Evolutionary conservation across 2,329 filamentous ascomycete genomes (phyloP).

Genomic region (Geosmithia flava): DNA sequence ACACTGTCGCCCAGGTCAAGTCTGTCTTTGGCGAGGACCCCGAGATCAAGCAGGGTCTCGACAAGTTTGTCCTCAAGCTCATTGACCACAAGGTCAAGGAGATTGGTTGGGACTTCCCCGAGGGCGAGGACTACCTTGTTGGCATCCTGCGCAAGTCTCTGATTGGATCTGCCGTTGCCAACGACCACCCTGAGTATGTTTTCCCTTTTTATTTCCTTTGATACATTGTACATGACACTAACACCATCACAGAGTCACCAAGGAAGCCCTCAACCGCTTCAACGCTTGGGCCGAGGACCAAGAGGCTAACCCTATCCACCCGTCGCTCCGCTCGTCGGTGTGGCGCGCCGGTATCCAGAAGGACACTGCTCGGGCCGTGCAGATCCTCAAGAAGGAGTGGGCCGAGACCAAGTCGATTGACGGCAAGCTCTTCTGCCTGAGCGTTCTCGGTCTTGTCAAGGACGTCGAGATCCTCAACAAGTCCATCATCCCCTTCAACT

Average conservation of each 20-base stretch:
- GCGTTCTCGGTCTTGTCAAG: constrained; percentile 62
- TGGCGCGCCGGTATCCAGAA: constrained; percentile 66
- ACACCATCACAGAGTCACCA: constrained; percentile 36
- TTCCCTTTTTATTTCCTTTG: background rate
- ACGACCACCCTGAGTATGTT: constrained; percentile 61
- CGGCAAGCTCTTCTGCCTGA: constrained; percentile 76
- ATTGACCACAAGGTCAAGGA: constrained; percentile 63
- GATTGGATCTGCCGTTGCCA: constrained; percentile 60
- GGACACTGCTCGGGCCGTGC: constrained; percentile 56
- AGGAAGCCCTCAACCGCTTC: constrained; percentile 70
- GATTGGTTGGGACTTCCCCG: constrained; percentile 72
- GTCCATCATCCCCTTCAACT: constrained; percentile 67
- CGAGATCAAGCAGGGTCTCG: constrained; percentile 57
- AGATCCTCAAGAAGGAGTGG: constrained; percentile 76
- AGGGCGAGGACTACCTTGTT: constrained; percentile 69
- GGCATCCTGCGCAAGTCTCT: constrained; percentile 75
- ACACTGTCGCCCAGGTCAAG: constrained; percentile 64
- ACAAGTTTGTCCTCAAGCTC: constrained; percentile 68
- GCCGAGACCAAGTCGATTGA: constrained; percentile 73
- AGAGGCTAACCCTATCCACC: constrained; percentile 60
- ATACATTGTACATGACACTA: background rate
- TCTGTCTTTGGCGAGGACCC: constrained; percentile 72
- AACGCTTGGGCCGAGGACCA: constrained; percentile 61
- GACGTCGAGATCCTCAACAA: constrained; percentile 52
- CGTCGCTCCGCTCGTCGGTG: constrained; percentile 67